Evolutionary conservation across 1,139 yeast genomes (phyloP), one percentile per base, ranked within the genome.

Genomic region (Hansenula sp.): DNA sequence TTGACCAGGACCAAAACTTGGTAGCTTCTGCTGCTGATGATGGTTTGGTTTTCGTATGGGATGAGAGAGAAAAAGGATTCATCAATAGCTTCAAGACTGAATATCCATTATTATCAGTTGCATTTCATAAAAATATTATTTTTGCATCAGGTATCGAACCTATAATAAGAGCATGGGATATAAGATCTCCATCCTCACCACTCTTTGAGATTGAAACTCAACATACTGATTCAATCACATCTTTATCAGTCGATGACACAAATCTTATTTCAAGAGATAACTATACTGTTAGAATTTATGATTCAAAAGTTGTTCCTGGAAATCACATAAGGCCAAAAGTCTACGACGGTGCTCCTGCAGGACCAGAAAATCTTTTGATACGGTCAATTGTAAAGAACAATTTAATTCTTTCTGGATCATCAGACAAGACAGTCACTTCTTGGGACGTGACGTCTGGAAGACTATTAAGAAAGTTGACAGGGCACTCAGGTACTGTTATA

Each of bases 111-210:
- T 59, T 84, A 16, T 66, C 86, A 0, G 75, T 82, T 7, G 70
- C 73, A 2, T 55, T 65, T 40, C 61, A 61, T 41, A 53, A 55
- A 3, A 46, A 45, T 17, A 45, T 63, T 16, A 50, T 83, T 3
- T 85, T 69, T 49, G 66, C 77, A 5, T 68, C 82, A 0, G 95
- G 95, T 0, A 74, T 86, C 3, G 92, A 85, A 44, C 82, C 88
- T 1, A 61, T 68, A 0, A 69, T 86, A 0, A 58, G 64, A 37
- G 82, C 79, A 1, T 79, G 71, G 61, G 92, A 84, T 51, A 42
- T 73, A 26, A 60, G 81, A 47, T 60, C 61, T 26, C 50, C 64
- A 22, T 60, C 61, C 7, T 44, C 52, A 12, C 68, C 75, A 0
- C 37, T 71, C n/a, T 81, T 83, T 76, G 56, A 53, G 17, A 66